Base-by-base conservation (phyloP, 1,139 yeast genomes). In the Pichia sp. region DNA sequence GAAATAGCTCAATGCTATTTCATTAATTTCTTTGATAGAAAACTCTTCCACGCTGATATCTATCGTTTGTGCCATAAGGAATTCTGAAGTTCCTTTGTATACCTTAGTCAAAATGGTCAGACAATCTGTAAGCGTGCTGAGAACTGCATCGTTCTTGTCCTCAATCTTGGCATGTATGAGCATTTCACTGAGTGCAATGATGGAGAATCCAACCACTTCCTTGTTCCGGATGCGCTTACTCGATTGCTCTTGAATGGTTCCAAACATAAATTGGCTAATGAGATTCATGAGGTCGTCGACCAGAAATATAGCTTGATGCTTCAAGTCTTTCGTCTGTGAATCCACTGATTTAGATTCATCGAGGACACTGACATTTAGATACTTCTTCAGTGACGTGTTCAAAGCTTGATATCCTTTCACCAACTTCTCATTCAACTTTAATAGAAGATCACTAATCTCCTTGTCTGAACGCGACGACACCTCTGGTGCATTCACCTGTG, bases 91-190 rank as follows among this genome's bases (percentile, higher is more conserved):
- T 50, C 76, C 43, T 59, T 79, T 54, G 51, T 79, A 73, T 2
- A 84, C 74, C 42, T 67, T 66, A 40, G 81, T 86, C 34, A 80
- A 58, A 13, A 73, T 56, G 30, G 74, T 75, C 39, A 81, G 56
- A 2, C 74, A 69, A 34, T 76, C 81, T 9, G 81, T 67, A 16
- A 81, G 67, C 22, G 70, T 64, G 16, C 69, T 67, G 12, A 70
- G 67, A 2, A 78, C 71, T 8, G 69, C 62, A 26, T 72, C 69
- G 36, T 62, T 68, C 38, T 72, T 74, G 46, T 79, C 87, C 52
- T 80, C 86, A 40, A 72, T 75, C 21, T 73, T 64, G 0, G 87
- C 75, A 48, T 69, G 74, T n/a, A 72, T 63, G 24, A 77, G 61
- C 39, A 79, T 61, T 37, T 77, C 67, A 4, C 84, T 60, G 11